Evolutionary conservation across 2,329 filamentous ascomycete species (phyloP).

Genomic region (Fusarium napiforme): DNA sequence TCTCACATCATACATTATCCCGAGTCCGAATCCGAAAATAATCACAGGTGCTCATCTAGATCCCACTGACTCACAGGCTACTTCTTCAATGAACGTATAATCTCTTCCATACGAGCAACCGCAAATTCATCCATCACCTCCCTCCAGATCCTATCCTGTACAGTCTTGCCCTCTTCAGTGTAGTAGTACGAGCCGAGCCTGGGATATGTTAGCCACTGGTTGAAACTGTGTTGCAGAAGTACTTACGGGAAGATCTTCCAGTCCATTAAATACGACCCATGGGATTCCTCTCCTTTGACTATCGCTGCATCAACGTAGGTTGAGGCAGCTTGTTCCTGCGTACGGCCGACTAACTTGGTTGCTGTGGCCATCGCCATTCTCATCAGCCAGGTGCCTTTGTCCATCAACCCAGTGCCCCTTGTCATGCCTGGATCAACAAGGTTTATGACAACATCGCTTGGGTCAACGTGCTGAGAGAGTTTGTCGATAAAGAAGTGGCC

Average conservation of each 20-base stretch:
- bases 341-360: neutral
- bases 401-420: neutral
- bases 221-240: rapidly evolving
- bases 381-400: neutral
- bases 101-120: neutral
- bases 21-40: neutral
- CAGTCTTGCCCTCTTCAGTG: neutral
- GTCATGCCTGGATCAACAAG: conserved; percentile 3
- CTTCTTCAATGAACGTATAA: neutral
- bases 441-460: neutral
- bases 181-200: conserved; percentile 1
- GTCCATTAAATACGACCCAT: conserved; percentile 7
- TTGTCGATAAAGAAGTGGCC: neutral
- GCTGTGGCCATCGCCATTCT: neutral
- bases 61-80: rapidly evolving
- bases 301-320: neutral
- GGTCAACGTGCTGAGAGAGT: neutral
- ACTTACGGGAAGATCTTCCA: conserved; percentile 8
- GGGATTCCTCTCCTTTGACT: neutral
- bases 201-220: rapidly evolving
- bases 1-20: neutral
- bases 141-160: neutral
- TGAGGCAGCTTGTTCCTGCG: neutral
- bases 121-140: conserved; percentile 14
- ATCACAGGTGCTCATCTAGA: rapidly evolving